Base-by-base conservation (phyloP, 345 rosid genomes). In the Ceriops decandra region DNA sequence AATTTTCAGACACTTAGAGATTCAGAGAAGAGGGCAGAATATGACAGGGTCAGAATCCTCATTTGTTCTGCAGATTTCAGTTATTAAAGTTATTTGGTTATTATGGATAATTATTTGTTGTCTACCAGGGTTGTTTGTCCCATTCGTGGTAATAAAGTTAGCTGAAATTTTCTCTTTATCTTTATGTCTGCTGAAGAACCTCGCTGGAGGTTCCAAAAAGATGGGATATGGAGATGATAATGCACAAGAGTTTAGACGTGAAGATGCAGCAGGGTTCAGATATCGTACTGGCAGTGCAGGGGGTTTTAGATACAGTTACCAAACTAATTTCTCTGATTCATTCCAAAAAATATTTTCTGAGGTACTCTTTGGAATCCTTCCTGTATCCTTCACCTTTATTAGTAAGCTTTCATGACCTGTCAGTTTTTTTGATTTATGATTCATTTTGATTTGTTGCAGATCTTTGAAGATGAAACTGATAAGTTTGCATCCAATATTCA, bases 281-380 rank as follows among this genome's bases (percentile, higher is more conserved):
- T 54, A 66, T 57, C 60, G 76, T 66, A 68, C 83, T 71, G 80
- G 85, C 32, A 82, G 78, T 76, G 76, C 83, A 27, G 83, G 82
- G 75, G 86, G 82, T 47, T 89, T 83, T 67, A 66, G 84, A 76
- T 80, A 81, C 73, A 64, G 89, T 53, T 80, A 80, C 57, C 78
- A 51, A 72, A 76, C 85, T 63, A 77, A 83, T 79, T 93, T 93
- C 89, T 89, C 98, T 57, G 84, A 84, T 80, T 91, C 98, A 17
- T 93, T 93, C 80, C 92, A 82, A 24, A 85, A 89, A 75, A 82
- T 91, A 71, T 91, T 93, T 77, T 88, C 98, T 35, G 92, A 93
- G 96, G 97, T 89, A 81, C 35, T 10, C 10, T 26, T 26, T 47
- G 8, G 47, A 36, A n/a, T 47, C 42, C 27, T n/a, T 24, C 60